A percentile compares a stretch with the other conserved stretches of the same genome.
phyloP scores from a whole-genome alignment of 1,139 yeast species.

The Sugiyamaella pinicola region DNA sequence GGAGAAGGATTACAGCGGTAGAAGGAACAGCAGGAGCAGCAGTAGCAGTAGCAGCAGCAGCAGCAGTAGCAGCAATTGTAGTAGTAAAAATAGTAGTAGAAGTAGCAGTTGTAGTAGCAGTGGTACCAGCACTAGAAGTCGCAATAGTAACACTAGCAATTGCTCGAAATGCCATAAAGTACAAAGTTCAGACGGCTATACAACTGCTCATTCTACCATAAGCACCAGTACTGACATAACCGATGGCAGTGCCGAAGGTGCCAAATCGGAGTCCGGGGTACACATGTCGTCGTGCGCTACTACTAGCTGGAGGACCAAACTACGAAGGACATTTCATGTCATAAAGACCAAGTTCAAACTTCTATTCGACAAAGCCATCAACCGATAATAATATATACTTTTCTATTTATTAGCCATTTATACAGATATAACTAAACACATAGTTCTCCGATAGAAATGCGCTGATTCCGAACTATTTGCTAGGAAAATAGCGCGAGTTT shows the following conservation, averaged over 20 bases:
- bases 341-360: not conserved
- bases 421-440: not conserved
- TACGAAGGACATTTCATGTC: constrained; percentile 2
- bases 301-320: constrained; percentile 7
- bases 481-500: too few species aligned
- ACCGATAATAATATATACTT: not conserved
- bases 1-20: too few species aligned
- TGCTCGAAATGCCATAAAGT: not conserved
- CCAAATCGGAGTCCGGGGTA: not conserved
- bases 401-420: constrained; percentile 8
- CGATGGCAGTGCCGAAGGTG: not conserved
- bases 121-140: not conserved
- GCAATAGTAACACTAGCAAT: not conserved
- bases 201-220: not conserved
- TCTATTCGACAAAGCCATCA: not conserved
- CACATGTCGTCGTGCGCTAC: not conserved
- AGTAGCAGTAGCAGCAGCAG: not conserved
- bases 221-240: not conserved
- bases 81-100: not conserved
- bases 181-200: not conserved
- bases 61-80: not conserved
- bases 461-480: not conserved
- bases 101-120: not conserved
- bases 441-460: too few species aligned
- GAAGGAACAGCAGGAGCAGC: too few species aligned